Base-by-base conservation (phyloP, 805 yeast species). In the Cyberlindnera mycetangii region DNA sequence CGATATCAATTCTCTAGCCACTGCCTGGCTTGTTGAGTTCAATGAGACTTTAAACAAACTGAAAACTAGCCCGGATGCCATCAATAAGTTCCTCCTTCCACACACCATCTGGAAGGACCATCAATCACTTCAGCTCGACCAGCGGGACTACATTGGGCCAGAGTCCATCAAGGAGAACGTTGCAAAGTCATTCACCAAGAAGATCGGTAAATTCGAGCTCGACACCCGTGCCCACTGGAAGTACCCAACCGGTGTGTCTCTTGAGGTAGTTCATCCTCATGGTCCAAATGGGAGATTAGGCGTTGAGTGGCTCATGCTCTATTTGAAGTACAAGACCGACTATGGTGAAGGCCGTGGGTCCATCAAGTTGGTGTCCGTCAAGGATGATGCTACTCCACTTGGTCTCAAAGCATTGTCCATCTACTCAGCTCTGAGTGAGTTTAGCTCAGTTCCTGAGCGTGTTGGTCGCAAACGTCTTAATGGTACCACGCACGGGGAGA, bases 401-500 rank as follows among this genome's bases (percentile, higher is more conserved):
- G 64, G 66, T 7, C 45, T 68, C 38, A 67, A 64, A 47, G 70
- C 66, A 5, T 54, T 60, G 41, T 45, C 65, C 2, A 43, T 70
- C 15, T 70, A 52, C 50, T 65, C 74, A 1, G 52, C 57, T 2
- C 52, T 70, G 41, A 71, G 68, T 31, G 62, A 62, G 43, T 58
- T 66, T 28, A 42, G 53, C 8, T 59, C 62, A 0, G 50, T 58
- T 31, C 71, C 68, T 40, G 73, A 69, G 45, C 50, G 47, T 11
- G 48, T 58, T 30, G 65, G 67, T n/a, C 45, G 40, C 15, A 55
- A 54, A 20, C 61, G 74, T 47, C 66, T 67, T 10, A 43, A 48
- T 16, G 74, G 74, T 27, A 66, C 70, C 2, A 49, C 53, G 32
- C 73, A 69, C 50, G 73, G 72, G 38, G 69, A 69, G 47, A 66